These are phyloP conservation scores for Wallacemonas sp. DNA, from an alignment of 208 protist genomes.

Conservation along the genomic window DNA sequence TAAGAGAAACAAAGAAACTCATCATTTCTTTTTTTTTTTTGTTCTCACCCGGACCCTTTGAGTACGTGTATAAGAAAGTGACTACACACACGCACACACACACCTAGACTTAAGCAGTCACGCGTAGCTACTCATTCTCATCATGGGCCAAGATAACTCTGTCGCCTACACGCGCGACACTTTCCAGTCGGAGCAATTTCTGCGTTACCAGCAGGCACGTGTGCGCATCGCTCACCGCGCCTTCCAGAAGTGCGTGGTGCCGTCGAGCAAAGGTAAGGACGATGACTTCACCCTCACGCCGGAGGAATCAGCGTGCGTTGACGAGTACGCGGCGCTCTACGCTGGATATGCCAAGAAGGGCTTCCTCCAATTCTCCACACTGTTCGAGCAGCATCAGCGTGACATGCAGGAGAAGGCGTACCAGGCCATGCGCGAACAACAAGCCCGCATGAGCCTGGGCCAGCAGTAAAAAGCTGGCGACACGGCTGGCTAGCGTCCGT, in stretches of 20 bases:
- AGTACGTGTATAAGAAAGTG: not conserved
- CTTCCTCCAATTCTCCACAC: slow-evolving; percentile 58
- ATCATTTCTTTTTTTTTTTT: slow-evolving; percentile 8
- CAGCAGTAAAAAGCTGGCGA: slow-evolving; percentile 48
- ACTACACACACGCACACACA: not conserved
- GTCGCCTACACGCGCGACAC: slow-evolving; percentile 60
- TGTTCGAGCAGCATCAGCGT: slow-evolving; percentile 77
- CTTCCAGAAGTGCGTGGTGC: slow-evolving; percentile 79
- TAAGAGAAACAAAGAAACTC: not conserved
- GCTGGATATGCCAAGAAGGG: slow-evolving; percentile 53
- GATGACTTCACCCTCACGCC: slow-evolving; percentile 42
- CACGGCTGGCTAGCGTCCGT: no score
- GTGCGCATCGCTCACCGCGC: slow-evolving; percentile 56
- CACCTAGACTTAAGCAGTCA: slow-evolving; percentile 11
- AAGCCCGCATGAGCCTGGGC: slow-evolving; percentile 52
- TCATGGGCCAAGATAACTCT: slow-evolving; percentile 72
- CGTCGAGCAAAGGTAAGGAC: slow-evolving; percentile 37
- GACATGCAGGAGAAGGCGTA: slow-evolving; percentile 66
- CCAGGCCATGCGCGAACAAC: slow-evolving; percentile 57
- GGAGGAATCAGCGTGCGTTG: slow-evolving; percentile 74
- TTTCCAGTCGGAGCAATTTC: slow-evolving; percentile 67
- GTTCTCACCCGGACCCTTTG: no score
- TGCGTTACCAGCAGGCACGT: slow-evolving; percentile 53
- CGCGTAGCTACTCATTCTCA: slow-evolving; percentile 7
- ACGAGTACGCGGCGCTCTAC: slow-evolving; percentile 83